A percentile compares a stretch with the other conserved stretches of the same genome.
phyloP scores from a whole-genome alignment of 345 rosid species.

The Pseudoturritis turrita region DNA sequence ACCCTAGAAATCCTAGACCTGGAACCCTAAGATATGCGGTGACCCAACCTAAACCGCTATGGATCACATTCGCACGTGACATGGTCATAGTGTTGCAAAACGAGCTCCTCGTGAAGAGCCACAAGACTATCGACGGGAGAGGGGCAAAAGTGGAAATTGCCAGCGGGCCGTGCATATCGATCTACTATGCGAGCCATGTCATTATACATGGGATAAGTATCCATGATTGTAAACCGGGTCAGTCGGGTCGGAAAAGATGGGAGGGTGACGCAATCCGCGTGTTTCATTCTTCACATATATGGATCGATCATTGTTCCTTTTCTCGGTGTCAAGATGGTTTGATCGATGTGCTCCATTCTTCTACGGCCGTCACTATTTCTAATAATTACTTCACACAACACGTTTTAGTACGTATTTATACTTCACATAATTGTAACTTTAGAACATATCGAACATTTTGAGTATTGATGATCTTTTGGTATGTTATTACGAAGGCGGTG shows the following conservation, averaged over 20 bases:
- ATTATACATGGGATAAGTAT: slow-evolving; percentile 75
- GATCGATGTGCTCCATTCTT: slow-evolving; percentile 61
- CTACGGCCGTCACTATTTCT: slow-evolving; percentile 70
- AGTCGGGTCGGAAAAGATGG: slow-evolving; percentile 12
- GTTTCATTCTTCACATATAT: slow-evolving; percentile 56
- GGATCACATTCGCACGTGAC: slow-evolving; percentile 67
- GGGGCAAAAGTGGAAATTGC: slow-evolving; percentile 71
- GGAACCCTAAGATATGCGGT: slow-evolving; percentile 71
- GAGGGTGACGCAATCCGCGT: slow-evolving; percentile 73
- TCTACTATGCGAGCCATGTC: slow-evolving; percentile 52
- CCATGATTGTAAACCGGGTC: slow-evolving; percentile 59
- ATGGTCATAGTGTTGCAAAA: slow-evolving; percentile 62
- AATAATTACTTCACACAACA: slow-evolving; percentile 65
- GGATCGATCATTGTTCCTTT: slow-evolving; percentile 77
- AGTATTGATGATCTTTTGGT: background rate
- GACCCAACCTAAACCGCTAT: slow-evolving; percentile 54
- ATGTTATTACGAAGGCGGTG: slow-evolving; percentile 42
- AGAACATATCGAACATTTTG: background rate
- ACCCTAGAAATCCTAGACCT: slow-evolving; percentile 49
- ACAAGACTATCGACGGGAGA: slow-evolving; percentile 84
- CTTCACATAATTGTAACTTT: background rate
- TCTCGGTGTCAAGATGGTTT: slow-evolving; percentile 63
- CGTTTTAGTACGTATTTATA: slow-evolving; percentile 40
- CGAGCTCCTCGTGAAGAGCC: slow-evolving; percentile 63
- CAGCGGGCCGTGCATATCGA: slow-evolving; percentile 60